Conservation (phyloP, 345 rosid species). For the Pistacia vera region DNA sequence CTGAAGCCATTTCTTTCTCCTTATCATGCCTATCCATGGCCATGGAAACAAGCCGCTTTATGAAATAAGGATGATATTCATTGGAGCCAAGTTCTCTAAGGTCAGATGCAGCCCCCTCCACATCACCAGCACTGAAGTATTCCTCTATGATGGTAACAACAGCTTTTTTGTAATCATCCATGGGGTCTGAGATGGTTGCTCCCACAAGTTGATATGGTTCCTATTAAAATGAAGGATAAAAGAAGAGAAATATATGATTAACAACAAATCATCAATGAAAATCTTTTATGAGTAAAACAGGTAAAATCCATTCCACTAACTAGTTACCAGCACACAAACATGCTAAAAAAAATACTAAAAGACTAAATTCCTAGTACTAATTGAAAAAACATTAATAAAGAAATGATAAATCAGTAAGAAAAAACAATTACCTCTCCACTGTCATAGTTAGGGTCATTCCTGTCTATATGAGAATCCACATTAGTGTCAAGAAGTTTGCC, state of each 20-base stretch:
- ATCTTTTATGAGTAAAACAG: neutral
- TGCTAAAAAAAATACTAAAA: neutral
- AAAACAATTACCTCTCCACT: constrained; percentile 85
- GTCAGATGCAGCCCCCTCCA: constrained; percentile 88
- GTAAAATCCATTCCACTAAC: neutral
- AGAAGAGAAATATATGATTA: neutral
- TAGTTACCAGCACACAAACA: neutral
- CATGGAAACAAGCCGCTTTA: constrained; percentile 93
- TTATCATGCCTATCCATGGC: constrained; percentile 98
- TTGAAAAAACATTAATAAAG: neutral
- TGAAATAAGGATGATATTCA: constrained; percentile 85
- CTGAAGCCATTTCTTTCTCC: constrained; percentile 99
- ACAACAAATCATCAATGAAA: neutral
- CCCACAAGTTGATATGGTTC: constrained; percentile 88
- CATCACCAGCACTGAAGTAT: constrained; percentile 91
- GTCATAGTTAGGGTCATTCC: constrained; percentile 96
- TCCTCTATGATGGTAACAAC: constrained; percentile 85
- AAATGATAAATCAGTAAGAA: neutral
- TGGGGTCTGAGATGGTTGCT: constrained; percentile 81
- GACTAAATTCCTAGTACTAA: neutral
- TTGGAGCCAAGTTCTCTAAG: constrained; percentile 93
- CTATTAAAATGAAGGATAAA: constrained; percentile 33
- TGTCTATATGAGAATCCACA: constrained; percentile 65
- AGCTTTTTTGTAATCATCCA: constrained; percentile 93
- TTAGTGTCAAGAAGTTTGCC: constrained; percentile 94